A percentile compares a stretch with the other conserved stretches of the same genome.
Evolutionary conservation across 768 basidiomycete genomes (phyloP).

Genomic region (Candolleomyces eurysporus): DNA sequence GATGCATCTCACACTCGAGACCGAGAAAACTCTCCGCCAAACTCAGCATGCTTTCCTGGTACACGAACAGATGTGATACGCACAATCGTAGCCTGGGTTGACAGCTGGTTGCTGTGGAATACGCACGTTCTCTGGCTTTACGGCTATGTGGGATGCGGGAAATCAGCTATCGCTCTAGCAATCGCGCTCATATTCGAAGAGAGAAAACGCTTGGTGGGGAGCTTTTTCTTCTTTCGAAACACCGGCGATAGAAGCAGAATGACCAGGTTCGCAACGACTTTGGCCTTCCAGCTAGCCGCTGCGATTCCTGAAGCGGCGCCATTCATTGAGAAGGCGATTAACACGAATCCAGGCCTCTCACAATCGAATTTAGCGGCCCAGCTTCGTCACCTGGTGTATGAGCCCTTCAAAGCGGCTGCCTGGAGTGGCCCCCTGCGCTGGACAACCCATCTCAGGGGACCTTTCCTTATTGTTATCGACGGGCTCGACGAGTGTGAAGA

Average conservation of each 20-base stretch:
- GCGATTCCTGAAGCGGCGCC: not conserved
- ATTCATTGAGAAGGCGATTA: not conserved
- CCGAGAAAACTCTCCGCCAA: too few relatives aligned
- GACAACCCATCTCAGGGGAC: too few relatives aligned
- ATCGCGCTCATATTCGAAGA: not conserved
- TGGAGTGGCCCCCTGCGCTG: too few relatives aligned
- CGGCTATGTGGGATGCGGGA: not conserved
- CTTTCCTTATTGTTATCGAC: not conserved
- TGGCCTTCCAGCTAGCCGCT: not conserved
- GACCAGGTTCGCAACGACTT: not conserved
- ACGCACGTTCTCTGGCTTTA: not conserved
- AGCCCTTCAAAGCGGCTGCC: not conserved
- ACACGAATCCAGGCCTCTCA: not conserved
- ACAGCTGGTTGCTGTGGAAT: too few relatives aligned
- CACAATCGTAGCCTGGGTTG: too few relatives aligned
- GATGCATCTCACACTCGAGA: too few relatives aligned
- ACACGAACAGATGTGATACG: too few relatives aligned
- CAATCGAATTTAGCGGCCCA: not conserved
- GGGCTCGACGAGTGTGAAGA: slow-evolving; percentile 4
- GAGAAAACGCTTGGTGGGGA: not conserved
- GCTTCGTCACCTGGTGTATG: not conserved
- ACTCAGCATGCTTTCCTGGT: too few relatives aligned
- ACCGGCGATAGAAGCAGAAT: not conserved
- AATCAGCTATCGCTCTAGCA: not conserved
- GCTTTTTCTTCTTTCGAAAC: not conserved